These are phyloP conservation scores for Lophiotrema nucula DNA, from an alignment of 495 filamentous ascomycete genomes.

Conservation along the genomic window DNA sequence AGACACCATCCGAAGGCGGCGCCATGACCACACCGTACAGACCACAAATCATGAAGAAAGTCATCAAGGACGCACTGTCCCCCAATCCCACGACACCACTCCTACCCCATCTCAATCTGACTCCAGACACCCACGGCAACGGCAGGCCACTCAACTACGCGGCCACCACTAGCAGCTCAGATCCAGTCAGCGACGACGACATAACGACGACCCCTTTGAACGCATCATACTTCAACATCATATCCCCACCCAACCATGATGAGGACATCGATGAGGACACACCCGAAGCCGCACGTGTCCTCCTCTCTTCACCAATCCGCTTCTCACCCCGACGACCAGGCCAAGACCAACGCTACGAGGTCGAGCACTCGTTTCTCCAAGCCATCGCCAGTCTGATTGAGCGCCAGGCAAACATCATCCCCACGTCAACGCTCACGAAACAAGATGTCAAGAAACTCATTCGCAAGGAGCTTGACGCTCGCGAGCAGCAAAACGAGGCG, in stretches of 20 bases:
- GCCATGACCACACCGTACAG: too few species aligned
- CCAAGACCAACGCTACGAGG: slow-evolving; percentile 6
- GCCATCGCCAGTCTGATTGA: slow-evolving; percentile 11
- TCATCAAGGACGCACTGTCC: slow-evolving; percentile 3
- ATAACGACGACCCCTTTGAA: too few species aligned
- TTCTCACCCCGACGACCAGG: not conserved
- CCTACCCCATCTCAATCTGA: not conserved
- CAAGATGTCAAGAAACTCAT: slow-evolving; percentile 6
- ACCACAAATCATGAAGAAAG: not conserved
- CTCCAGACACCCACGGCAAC: too few species aligned
- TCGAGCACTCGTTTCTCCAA: slow-evolving; percentile 13
- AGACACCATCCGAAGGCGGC: too few species aligned
- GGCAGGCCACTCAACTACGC: too few species aligned
- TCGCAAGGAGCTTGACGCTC: not conserved
- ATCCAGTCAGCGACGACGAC: too few species aligned
- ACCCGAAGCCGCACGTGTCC: too few species aligned
- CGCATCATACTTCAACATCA: too few species aligned
- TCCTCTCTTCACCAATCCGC: slow-evolving; percentile 2
- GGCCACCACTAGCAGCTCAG: too few species aligned
- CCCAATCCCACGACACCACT: not conserved
- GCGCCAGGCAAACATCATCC: slow-evolving; percentile 13
- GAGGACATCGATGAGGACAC: too few species aligned
- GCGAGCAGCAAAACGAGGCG: not conserved
- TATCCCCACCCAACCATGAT: too few species aligned
- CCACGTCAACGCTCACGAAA: slow-evolving; percentile 9